A percentile compares a stretch with the other conserved stretches of the same genome.
These are phyloP conservation scores for Phytopythium cucurbitacearum DNA, from an alignment of 352 stramenopile species.

Conservation along the genomic window DNA sequence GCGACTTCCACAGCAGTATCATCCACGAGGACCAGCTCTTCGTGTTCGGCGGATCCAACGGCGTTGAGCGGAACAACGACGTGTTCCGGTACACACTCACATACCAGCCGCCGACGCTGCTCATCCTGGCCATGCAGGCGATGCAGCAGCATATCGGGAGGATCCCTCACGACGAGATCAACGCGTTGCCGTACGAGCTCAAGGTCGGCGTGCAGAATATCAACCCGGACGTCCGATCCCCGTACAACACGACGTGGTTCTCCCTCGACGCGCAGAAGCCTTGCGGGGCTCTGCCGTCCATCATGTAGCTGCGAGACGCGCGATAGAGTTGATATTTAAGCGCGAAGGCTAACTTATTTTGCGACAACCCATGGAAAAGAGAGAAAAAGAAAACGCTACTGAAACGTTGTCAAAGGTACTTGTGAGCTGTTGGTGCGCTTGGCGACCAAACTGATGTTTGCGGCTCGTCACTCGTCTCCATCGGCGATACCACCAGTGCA, in stretches of 20 bases:
- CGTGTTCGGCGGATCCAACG: constrained; percentile 80
- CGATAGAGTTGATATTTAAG: constrained; percentile 44
- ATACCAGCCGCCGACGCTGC: constrained; percentile 56
- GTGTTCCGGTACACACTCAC: constrained; percentile 63
- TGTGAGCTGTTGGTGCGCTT: not conserved
- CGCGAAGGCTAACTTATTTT: constrained; percentile 37
- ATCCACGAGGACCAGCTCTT: constrained; percentile 76
- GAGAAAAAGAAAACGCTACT: not conserved
- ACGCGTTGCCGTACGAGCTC: constrained; percentile 57
- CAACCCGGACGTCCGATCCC: constrained; percentile 57
- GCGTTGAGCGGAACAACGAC: constrained; percentile 80
- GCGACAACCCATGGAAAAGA: constrained; percentile 2
- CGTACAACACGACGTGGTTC: constrained; percentile 68
- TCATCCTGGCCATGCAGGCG: constrained; percentile 68
- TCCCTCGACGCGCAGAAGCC: constrained; percentile 43
- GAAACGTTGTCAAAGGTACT: not conserved
- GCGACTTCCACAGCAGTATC: constrained; percentile 79
- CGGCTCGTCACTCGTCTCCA: constrained; percentile 36
- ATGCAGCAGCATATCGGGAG: constrained; percentile 42
- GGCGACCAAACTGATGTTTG: not conserved
- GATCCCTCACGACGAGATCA: constrained; percentile 33
- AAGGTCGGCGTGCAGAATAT: constrained; percentile 63
- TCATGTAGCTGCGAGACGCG: not conserved
- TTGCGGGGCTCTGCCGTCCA: constrained; percentile 25
- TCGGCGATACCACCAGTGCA: constrained; percentile 58